Conservation (phyloP, 2,329 filamentous ascomycete species). For the Cercospora citrullina region DNA sequence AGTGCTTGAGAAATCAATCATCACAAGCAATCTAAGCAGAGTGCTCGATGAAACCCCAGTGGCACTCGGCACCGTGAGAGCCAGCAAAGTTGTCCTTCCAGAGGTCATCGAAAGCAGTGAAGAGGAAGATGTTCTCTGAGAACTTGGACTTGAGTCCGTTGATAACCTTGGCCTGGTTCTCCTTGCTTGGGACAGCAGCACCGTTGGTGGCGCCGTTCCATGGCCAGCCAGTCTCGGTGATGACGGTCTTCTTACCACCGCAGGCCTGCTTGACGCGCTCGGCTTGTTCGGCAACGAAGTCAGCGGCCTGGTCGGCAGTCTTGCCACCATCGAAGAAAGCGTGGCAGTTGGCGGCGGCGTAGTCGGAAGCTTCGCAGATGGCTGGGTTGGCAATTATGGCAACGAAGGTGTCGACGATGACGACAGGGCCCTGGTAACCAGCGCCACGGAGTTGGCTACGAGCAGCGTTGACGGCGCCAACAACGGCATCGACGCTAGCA, state of each 20-base stretch:
- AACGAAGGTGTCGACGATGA: conserved; percentile 77
- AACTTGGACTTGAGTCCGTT: conserved; percentile 64
- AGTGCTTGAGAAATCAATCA: not conserved
- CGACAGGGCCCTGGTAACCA: conserved; percentile 72
- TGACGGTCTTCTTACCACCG: conserved; percentile 62
- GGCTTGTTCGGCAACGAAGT: conserved; percentile 63
- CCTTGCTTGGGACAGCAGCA: conserved; percentile 64
- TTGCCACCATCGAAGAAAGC: conserved; percentile 75
- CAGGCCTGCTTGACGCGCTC: conserved; percentile 51
- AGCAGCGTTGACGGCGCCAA: conserved; percentile 59
- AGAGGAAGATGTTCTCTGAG: conserved; percentile 63
- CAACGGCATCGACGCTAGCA: conserved; percentile 51
- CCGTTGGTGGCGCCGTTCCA: conserved; percentile 66
- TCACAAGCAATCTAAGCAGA: conserved; percentile 5
- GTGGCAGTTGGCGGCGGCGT: conserved; percentile 79
- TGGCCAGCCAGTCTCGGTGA: conserved; percentile 87
- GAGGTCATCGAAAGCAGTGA: conserved; percentile 74
- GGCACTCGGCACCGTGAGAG: conserved; percentile 72
- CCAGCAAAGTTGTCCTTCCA: conserved; percentile 69
- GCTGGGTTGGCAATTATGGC: conserved; percentile 65
- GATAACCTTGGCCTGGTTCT: conserved; percentile 67
- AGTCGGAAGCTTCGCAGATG: conserved; percentile 76
- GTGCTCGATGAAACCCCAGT: conserved; percentile 57
- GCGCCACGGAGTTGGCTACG: conserved; percentile 58
- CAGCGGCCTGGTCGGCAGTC: conserved; percentile 61